phyloP scores from a whole-genome alignment of 371 early-diverging fungal genomes.

The Catenaria anguillulae region DNA sequence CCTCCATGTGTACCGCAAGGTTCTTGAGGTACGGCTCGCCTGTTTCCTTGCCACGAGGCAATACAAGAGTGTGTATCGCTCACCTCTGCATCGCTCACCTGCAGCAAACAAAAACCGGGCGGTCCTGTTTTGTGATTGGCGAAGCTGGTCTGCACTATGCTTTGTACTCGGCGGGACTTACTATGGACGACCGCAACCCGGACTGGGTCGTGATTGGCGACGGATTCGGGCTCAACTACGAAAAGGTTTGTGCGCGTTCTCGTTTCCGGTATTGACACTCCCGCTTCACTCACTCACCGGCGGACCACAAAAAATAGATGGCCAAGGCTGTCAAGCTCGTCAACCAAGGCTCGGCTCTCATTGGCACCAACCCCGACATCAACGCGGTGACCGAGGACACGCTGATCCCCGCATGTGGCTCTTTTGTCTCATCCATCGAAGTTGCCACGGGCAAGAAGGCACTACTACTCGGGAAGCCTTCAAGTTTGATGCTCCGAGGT shows the following conservation, averaged over 20 bases:
- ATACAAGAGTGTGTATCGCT: too few species aligned
- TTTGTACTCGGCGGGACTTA: conserved; percentile 29
- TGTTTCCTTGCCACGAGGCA: not conserved
- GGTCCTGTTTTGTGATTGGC: too few species aligned
- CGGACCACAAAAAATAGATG: conserved; percentile 11
- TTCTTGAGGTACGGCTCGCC: conserved; percentile 39
- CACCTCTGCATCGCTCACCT: too few species aligned
- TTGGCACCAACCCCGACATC: conserved; percentile 50
- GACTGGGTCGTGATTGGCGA: conserved; percentile 51
- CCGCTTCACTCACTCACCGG: too few species aligned
- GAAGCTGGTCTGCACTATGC: conserved; percentile 48
- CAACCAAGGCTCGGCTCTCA: conserved; percentile 37
- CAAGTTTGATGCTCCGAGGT: conserved; percentile 45
- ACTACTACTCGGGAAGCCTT: conserved; percentile 50
- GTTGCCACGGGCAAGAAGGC: conserved; percentile 46
- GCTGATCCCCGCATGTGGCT: conserved; percentile 44
- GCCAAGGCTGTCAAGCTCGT: conserved; percentile 47
- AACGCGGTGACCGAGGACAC: conserved; percentile 39
- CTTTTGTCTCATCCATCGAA: conserved; percentile 43
- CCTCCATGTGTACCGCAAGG: conserved; percentile 45
- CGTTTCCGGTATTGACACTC: too few species aligned
- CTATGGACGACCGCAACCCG: conserved; percentile 21
- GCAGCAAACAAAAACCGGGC: conserved; percentile 38
- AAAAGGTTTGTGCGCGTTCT: conserved; percentile 26
- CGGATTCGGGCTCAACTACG: conserved; percentile 41